Percentiles rank a stretch among this genome's conserved stretches.
These are phyloP conservation scores for Mycena chlorophos DNA, from an alignment of 768 basidiomycete species.

Conservation along the genomic window DNA sequence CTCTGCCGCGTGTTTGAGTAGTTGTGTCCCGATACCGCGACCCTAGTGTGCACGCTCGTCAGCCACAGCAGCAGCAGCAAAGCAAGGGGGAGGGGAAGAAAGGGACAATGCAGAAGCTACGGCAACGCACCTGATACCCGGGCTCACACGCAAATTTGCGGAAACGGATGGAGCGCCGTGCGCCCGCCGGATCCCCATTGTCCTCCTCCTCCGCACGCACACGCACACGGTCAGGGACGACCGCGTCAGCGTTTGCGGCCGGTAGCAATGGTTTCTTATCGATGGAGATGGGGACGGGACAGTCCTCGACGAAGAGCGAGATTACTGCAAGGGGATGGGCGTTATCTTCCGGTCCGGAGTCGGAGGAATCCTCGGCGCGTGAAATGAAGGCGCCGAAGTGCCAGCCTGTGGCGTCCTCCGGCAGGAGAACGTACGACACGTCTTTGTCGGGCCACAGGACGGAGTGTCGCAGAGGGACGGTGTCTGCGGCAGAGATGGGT, in stretches of 20 bases:
- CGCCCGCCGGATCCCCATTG: conserved; percentile 4
- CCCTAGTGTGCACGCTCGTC: conserved; percentile 33
- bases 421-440: conserved; percentile 48
- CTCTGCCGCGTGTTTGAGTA: conserved; percentile 43
- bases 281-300: conserved; percentile 34
- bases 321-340: conserved; percentile 51
- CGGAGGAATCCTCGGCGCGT: background rate
- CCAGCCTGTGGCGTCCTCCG: conserved; percentile 50
- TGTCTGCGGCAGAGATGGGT: conserved; percentile 42
- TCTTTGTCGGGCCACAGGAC: conserved; percentile 59
- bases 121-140: conserved; percentile 32
- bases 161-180: conserved; percentile 42
- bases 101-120: background rate
- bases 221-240: background rate
- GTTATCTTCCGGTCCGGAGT: conserved; percentile 20
- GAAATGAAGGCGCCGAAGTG: conserved; percentile 62
- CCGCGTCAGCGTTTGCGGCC: background rate
- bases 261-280: conserved; percentile 15
- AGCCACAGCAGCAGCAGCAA: background rate
- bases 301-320: conserved; percentile 52
- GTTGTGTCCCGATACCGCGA: conserved; percentile 51
- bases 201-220: conserved; percentile 6
- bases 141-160: conserved; percentile 62
- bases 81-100: background rate
- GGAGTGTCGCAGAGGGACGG: conserved; percentile 52